Conservation (phyloP, 208 protist genomes). For the Zelonia costaricensis region DNA sequence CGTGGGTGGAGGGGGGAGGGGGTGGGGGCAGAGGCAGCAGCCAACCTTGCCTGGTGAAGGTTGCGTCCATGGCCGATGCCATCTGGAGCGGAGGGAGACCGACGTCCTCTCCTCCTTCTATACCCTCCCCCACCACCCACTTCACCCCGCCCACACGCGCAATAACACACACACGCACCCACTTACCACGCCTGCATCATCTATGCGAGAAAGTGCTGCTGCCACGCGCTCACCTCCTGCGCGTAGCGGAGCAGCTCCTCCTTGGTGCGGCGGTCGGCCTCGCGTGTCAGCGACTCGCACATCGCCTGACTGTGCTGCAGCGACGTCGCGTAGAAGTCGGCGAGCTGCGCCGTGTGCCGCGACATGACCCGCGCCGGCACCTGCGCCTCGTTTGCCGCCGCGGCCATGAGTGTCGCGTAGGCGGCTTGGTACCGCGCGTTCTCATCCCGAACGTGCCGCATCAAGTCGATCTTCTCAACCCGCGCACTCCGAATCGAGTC, state of each 20-base stretch:
- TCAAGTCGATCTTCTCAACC: constrained; percentile 47
- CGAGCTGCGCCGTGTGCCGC: constrained; percentile 59
- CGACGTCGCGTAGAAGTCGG: constrained; percentile 66
- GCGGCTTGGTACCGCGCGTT: constrained; percentile 74
- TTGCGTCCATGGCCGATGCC: too few relatives aligned
- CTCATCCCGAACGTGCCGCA: constrained; percentile 69
- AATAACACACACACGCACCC: not conserved
- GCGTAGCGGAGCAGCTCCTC: constrained; percentile 73
- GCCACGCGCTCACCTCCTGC: constrained; percentile 73
- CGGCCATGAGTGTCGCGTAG: constrained; percentile 73
- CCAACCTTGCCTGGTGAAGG: too few relatives aligned
- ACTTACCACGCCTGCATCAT: not conserved
- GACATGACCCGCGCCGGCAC: constrained; percentile 71
- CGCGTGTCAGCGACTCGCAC: constrained; percentile 64
- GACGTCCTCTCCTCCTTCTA: too few relatives aligned
- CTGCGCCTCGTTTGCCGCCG: constrained; percentile 64
- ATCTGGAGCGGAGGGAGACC: too few relatives aligned
- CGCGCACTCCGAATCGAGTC: constrained; percentile 25
- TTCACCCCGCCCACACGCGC: too few relatives aligned
- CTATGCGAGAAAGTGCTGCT: constrained; percentile 57
- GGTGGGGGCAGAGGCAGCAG: too few relatives aligned
- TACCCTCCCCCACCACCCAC: too few relatives aligned
- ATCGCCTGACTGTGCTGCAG: constrained; percentile 69
- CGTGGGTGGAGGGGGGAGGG: too few relatives aligned
- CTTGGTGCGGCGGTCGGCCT: constrained; percentile 51